A percentile compares a stretch with the other conserved stretches of the same genome.
Conservation (phyloP, 192 early-diverging fungal species). For the Spinellus fusiger region DNA sequence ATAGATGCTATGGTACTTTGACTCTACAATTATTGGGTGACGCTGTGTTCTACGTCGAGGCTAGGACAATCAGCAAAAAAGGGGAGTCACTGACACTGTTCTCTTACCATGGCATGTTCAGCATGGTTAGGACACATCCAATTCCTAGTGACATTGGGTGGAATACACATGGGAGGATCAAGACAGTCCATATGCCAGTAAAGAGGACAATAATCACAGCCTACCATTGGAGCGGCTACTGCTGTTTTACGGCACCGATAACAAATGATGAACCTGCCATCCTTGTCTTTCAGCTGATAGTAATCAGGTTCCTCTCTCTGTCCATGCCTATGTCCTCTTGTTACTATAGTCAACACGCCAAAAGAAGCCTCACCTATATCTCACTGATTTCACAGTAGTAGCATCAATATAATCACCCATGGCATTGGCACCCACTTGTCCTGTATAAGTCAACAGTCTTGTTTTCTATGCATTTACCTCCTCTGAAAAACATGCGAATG, state of each 20-base stretch:
- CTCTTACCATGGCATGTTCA: conserved; percentile 35
- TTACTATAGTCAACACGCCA: not conserved
- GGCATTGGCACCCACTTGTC: not conserved
- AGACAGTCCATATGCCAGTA: conserved; percentile 53
- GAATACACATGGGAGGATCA: conserved; percentile 39
- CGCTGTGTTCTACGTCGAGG: conserved; percentile 30
- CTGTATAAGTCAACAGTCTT: not conserved
- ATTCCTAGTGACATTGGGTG: conserved; percentile 37
- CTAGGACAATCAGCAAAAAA: conserved; percentile 7
- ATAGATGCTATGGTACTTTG: conserved; percentile 13
- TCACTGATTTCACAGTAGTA: conserved; percentile 25
- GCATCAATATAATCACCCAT: conserved; percentile 38
- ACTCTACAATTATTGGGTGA: conserved; percentile 18
- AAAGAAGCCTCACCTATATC: conserved; percentile 9
- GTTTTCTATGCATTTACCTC: conserved; percentile 26
- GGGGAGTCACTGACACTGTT: not conserved
- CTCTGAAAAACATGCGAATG: conserved; percentile 28
- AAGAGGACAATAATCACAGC: conserved; percentile 45
- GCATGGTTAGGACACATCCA: conserved; percentile 55
- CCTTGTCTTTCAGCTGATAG: conserved; percentile 26
- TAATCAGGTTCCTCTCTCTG: conserved; percentile 25
- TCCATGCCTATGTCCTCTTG: conserved; percentile 15
- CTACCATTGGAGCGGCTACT: conserved; percentile 31
- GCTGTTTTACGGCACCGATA: conserved; percentile 39
- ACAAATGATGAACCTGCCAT: conserved; percentile 34